A percentile compares a stretch with the other conserved stretches of the same genome.
Conservation (phyloP, 2,329 filamentous ascomycete species). For the Mollisia scopiformis region DNA sequence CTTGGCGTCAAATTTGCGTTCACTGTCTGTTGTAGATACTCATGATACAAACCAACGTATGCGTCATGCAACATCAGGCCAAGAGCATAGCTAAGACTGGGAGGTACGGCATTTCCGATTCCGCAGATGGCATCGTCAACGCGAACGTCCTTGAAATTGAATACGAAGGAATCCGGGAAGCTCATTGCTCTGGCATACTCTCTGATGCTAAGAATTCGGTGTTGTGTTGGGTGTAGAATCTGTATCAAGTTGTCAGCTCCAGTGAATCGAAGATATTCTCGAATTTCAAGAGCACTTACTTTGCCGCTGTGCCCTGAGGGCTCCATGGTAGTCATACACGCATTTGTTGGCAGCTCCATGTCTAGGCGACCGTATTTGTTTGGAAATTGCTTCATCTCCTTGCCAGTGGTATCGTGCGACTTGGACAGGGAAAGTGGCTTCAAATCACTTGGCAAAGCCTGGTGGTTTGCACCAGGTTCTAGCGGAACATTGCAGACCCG, state of each 20-base stretch:
- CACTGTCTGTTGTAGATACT: no score
- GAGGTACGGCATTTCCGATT: constrained; percentile 25
- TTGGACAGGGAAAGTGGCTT: background rate
- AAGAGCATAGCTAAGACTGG: constrained; percentile 8
- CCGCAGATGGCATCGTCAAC: constrained; percentile 8
- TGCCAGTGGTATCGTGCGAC: background rate
- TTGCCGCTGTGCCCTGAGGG: constrained; percentile 1
- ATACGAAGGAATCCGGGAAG: constrained; percentile 21
- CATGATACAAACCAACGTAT: background rate
- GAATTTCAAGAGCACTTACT: constrained; percentile 3
- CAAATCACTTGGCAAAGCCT: background rate
- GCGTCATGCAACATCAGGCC: constrained; percentile 10
- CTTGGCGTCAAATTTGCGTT: no score
- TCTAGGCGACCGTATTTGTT: constrained; percentile 6
- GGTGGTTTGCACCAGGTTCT: constrained; percentile 4
- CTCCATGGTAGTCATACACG: constrained; percentile 1
- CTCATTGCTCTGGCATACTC: constrained; percentile 22
- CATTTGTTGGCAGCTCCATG: background rate
- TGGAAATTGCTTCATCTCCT: background rate
- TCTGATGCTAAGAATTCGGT: constrained; percentile 14
- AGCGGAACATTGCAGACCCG: constrained; percentile 16
- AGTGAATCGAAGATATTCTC: background rate
- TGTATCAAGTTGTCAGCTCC: background rate
- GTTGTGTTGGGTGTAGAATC: constrained; percentile 18
- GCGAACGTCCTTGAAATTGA: constrained; percentile 6